phyloP scores from a whole-genome alignment of 192 early-diverging fungal species.

The Coemansia sp. region DNA sequence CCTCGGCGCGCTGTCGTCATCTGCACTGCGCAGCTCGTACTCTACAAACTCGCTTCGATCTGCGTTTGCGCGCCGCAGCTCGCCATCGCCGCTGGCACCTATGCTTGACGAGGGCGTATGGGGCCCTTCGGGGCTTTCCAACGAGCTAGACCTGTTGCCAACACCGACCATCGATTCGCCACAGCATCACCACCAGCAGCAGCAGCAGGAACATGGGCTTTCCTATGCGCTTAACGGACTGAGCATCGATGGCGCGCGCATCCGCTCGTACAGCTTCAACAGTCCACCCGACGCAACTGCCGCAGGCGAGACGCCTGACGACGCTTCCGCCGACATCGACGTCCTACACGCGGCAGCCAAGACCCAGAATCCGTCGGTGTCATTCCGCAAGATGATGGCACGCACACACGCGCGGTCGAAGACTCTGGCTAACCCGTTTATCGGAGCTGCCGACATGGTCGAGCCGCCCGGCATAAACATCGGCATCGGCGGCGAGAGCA shows the following conservation, averaged over 20 bases:
- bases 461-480: constrained; percentile 23
- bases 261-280: constrained; percentile 55
- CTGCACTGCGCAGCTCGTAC: constrained; percentile 54
- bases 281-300: constrained; percentile 31
- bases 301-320: constrained; percentile 13
- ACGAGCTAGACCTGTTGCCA: constrained; percentile 39
- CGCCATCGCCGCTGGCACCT: constrained; percentile 25
- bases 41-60: constrained; percentile 49
- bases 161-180: constrained; percentile 10
- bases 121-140: constrained; percentile 47
- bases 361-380: constrained; percentile 45
- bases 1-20: constrained; percentile 37
- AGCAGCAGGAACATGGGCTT: constrained; percentile 13
- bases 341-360: constrained; percentile 49
- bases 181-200: neutral
- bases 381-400: constrained; percentile 53
- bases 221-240: constrained; percentile 16
- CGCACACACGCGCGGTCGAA: constrained; percentile 54
- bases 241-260: constrained; percentile 20
- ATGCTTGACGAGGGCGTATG: constrained; percentile 49
- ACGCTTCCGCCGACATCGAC: constrained; percentile 48
- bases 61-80: constrained; percentile 41
- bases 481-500: constrained; percentile 48
- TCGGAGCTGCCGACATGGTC: neutral
- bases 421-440: constrained; percentile 40